Evolutionary conservation across 1,139 yeast species (phyloP).

Genomic region (Saccharomyces hybrid): DNA sequence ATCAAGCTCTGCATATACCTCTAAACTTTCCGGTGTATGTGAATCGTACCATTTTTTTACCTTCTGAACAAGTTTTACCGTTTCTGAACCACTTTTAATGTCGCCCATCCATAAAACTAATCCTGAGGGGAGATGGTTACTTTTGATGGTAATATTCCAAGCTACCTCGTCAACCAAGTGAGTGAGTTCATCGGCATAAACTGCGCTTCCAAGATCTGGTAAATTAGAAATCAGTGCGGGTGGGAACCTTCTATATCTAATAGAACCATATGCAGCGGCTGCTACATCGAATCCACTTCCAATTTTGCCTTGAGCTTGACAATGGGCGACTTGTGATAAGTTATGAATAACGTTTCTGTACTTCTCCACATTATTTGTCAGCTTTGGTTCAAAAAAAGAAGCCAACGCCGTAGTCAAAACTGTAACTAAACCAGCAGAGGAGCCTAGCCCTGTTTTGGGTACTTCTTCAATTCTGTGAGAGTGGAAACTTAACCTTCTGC

Average conservation of each 20-base stretch:
- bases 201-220: constrained; percentile 19
- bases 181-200: constrained; percentile 29
- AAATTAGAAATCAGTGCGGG: constrained; percentile 46
- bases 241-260: constrained; percentile 66
- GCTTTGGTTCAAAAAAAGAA: constrained; percentile 37
- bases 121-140: constrained; percentile 59
- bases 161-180: constrained; percentile 39
- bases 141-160: constrained; percentile 53
- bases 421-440: constrained; percentile 89
- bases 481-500: constrained; percentile 54
- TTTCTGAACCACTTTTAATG: constrained; percentile 84
- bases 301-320: constrained; percentile 87
- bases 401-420: constrained; percentile 68
- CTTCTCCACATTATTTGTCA: constrained; percentile 26
- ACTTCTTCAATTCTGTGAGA: constrained; percentile 54
- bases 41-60: constrained; percentile 63
- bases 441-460: constrained; percentile 91
- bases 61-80: constrained; percentile 78
- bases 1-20: constrained; percentile 51
- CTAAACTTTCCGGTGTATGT: constrained; percentile 44
- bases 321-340: constrained; percentile 81
- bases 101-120: constrained; percentile 84
- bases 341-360: constrained; percentile 53
- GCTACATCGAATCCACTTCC: constrained; percentile 98
- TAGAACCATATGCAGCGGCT: constrained; percentile 88